Evolutionary conservation across 2,329 filamentous ascomycete species (phyloP).

Genomic region (Diplodia sapinea): DNA sequence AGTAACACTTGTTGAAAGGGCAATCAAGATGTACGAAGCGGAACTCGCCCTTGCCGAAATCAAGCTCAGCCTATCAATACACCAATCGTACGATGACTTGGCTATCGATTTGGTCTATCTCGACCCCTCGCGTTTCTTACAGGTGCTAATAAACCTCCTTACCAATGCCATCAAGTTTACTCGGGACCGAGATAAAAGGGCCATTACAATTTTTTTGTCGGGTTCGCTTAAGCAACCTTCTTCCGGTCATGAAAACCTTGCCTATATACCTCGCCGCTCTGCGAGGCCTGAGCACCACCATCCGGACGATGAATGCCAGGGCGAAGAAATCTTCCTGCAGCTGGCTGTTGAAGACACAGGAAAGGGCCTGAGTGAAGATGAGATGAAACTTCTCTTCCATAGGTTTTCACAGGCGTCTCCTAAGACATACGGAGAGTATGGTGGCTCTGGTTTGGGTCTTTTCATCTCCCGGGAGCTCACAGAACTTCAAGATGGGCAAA

Average conservation of each 20-base stretch:
- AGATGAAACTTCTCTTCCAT: slow-evolving; percentile 31
- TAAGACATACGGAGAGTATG: slow-evolving; percentile 40
- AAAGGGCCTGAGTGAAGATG: slow-evolving; percentile 23
- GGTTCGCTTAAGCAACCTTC: slow-evolving; percentile 35
- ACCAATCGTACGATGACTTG: slow-evolving; percentile 33
- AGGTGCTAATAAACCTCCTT: slow-evolving; percentile 41
- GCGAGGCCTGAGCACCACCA: slow-evolving; percentile 30
- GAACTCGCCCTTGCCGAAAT: slow-evolving; percentile 36
- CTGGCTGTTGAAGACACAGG: slow-evolving; percentile 33
- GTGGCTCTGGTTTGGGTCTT: slow-evolving; percentile 47
- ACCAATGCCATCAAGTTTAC: slow-evolving; percentile 46
- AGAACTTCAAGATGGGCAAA: slow-evolving; percentile 45
- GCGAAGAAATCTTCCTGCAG: slow-evolving; percentile 33
- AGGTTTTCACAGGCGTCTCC: slow-evolving; percentile 33
- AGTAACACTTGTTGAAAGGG: slow-evolving; percentile 34
- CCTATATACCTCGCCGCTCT: slow-evolving; percentile 33
- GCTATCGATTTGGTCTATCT: slow-evolving; percentile 34
- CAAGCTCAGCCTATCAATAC: slow-evolving; percentile 30
- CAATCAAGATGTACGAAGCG: slow-evolving; percentile 38
- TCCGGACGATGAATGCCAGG: slow-evolving; percentile 31
- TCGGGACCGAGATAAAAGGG: slow-evolving; percentile 37
- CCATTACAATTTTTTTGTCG: slow-evolving; percentile 41
- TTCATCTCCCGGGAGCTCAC: slow-evolving; percentile 45
- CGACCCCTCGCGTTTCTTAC: slow-evolving; percentile 33
- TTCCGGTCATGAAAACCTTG: slow-evolving; percentile 21